Base-by-base conservation (phyloP, 345 rosid genomes). In the Rhodamnia argentea region DNA sequence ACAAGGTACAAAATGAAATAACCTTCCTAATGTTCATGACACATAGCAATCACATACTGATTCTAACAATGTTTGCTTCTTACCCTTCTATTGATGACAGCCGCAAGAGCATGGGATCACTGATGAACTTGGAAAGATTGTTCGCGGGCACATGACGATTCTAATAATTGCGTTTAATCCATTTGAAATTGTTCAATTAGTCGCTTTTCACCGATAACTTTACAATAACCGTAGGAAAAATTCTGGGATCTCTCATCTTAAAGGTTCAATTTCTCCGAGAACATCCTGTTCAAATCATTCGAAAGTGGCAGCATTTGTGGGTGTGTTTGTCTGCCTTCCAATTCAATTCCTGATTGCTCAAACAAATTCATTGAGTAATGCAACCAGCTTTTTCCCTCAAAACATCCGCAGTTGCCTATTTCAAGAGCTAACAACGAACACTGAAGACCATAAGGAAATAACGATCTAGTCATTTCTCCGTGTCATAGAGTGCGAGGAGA, bases 1-100 rank as follows among this genome's bases (percentile, higher is more conserved):
- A 52, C 60, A 86, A 86, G 91, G 88, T 87, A 81, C 7, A 44
- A 18, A 37, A 37, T 18, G 13, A 70, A 70, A 70, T 32, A 44
- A 70, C 78, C 78, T 15, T 64, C 40, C 40, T 32, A 70, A 32
- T 8, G 47, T 32, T 22, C 78, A 32, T 15, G 22, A 70, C 47
- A 32, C 13, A 70, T 20, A 18, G 47, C 40, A 32, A 70, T 70
- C 78, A 20, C 78, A 40, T 37, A 47, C 9, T 4, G 47, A 37
- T 70, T 37, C 78, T 70, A 10, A 70, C 78, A 37, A 37, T 10
- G 47, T 70, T 37, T 37, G 78, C 47, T 37, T 70, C 78, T 70
- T 32, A 32, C 78, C 47, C 78, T 70, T 37, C 78, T 70, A 70
- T 20, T 37, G 47, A 70, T 0, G 78, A 32, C 78, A 70, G 78